Base-by-base conservation (phyloP, 2,329 filamentous ascomycete species). In the Teratosphaeria epicoccoides region DNA sequence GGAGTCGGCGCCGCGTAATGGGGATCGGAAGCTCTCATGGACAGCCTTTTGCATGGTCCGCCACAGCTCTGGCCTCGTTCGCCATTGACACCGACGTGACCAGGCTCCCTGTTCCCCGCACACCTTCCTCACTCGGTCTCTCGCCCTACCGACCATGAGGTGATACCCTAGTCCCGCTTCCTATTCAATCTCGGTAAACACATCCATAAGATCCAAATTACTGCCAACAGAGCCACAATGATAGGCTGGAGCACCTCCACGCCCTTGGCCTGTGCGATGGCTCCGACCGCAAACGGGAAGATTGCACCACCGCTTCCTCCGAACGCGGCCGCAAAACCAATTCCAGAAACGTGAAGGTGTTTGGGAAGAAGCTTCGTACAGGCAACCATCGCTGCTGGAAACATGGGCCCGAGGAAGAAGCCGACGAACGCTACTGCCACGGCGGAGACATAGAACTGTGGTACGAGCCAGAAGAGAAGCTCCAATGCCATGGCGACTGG, bases 381-480 rank as follows among this genome's bases (percentile, higher is more conserved):
- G 1, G 81, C 81, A 0, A 90, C 81, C 9, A 93, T 77, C 0
- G 80, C 85, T 1, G 83, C 84, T 0, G 87, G 87, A 63, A 90
- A 93, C 20, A 93, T 68, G 0, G 88, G 87, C 0, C 87, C 88
- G 0, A 91, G 75, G 61, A 90, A 88, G 73, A 91, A 87, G 0
- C 88, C 88, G 53, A 88, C 76, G 0, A 90, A 68, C 0, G 80
- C 74, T 22, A 89, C 84, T 24, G 85, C 83, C 12, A 89, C 74
- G 7, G 85, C 81, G 0, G 84, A 86, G 24, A 85, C 83, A 54
- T 85, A 77, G 63, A 91, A 88, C 51, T 80, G 79, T 0, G 87
- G 87, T 0, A 93, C 82, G 3, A 90, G 80, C 87, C 87, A 93
- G 71, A 90, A 88, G 53, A 90, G 68, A 2, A 93, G 71, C 63